A percentile compares a stretch with the other conserved stretches of the same genome.
phyloP scores from a whole-genome alignment of 176 grass and related monocot genomes.

The Musa acuminata region DNA sequence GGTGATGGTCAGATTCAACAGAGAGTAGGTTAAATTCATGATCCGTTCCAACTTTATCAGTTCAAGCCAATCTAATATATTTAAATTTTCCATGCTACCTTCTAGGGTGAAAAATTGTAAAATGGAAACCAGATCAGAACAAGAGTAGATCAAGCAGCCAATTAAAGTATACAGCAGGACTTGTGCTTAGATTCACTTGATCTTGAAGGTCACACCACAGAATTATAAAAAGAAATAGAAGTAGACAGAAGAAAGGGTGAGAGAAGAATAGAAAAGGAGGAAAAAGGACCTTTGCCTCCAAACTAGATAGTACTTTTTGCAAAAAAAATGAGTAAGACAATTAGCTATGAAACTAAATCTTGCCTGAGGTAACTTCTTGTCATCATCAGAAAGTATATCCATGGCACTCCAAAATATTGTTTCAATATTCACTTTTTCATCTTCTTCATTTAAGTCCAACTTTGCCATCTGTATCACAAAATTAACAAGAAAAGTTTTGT shows the following conservation, averaged over 20 bases:
- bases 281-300: not conserved
- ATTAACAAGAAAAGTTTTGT: not conserved
- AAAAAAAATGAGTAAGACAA: not conserved
- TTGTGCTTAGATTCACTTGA: too few relatives aligned
- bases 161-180: too few relatives aligned
- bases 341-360: conserved; percentile 22
- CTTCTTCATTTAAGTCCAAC: conserved; percentile 88
- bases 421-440: conserved; percentile 80
- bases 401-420: conserved; percentile 97
- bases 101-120: too few relatives aligned
- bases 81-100: too few relatives aligned
- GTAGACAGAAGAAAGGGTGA: not conserved
- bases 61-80: too few relatives aligned
- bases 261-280: not conserved
- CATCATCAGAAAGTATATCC: conserved; percentile 92
- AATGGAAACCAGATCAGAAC: too few relatives aligned
- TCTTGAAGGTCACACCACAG: not conserved
- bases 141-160: too few relatives aligned
- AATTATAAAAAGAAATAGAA: not conserved
- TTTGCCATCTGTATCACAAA: conserved; percentile 60
- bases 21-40: too few relatives aligned
- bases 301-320: not conserved
- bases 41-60: too few relatives aligned
- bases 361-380: conserved; percentile 88
- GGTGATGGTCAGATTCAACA: too few relatives aligned